Evolutionary conservation across 2,329 filamentous ascomycete species (phyloP).

Genomic region (Blastomyces parvus): DNA sequence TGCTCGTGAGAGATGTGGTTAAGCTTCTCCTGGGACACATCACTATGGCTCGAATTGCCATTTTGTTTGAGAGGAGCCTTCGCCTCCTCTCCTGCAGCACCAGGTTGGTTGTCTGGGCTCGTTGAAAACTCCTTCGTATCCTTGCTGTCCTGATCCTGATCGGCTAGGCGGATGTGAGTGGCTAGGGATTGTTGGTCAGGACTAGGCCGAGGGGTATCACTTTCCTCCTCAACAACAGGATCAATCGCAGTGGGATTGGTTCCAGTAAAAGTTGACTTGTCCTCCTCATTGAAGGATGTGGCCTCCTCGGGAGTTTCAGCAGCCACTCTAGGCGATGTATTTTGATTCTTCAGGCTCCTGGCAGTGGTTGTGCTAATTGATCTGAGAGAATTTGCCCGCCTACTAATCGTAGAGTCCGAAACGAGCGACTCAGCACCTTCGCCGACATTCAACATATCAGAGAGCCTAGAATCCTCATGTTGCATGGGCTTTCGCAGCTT

Average conservation of each 20-base stretch:
- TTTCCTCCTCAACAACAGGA: background rate
- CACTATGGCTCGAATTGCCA: background rate
- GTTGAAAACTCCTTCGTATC: background rate
- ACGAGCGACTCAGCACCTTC: conserved; percentile 23
- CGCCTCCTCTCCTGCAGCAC: background rate
- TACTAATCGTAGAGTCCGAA: conserved; percentile 26
- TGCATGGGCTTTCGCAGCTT: conserved; percentile 48
- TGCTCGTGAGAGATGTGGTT: conserved; percentile 4
- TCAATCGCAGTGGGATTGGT: background rate
- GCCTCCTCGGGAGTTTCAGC: background rate
- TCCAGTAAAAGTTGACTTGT: background rate
- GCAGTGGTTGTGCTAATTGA: conserved; percentile 60
- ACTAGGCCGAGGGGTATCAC: background rate
- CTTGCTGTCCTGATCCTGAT: background rate
- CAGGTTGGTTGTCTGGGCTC: background rate
- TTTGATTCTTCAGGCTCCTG: conserved; percentile 37
- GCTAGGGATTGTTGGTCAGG: background rate
- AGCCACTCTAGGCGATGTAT: conserved; percentile 13
- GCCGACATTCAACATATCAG: conserved; percentile 25
- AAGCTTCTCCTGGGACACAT: conserved; percentile 7
- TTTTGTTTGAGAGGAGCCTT: background rate
- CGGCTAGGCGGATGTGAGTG: background rate
- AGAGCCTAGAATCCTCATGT: conserved; percentile 29
- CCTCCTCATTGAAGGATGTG: background rate
- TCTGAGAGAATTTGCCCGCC: conserved; percentile 52